Evolutionary conservation across 1,284 basidiomycete genomes (phyloP).

Genomic region (Chalciporus sp.): DNA sequence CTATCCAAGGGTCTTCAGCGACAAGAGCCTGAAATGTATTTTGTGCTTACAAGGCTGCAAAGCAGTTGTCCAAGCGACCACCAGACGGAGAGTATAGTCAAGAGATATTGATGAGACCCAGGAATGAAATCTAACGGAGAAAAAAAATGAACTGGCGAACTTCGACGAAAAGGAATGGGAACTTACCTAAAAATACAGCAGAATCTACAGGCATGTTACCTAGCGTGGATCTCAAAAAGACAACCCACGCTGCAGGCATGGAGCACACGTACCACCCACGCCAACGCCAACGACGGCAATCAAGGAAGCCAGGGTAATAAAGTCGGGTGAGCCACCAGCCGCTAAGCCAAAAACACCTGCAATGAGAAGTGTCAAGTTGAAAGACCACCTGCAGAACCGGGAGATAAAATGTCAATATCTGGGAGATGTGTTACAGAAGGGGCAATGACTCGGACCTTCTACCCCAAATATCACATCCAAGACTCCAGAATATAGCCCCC

Average conservation of each 20-base stretch:
- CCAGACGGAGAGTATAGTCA: constrained; percentile 72
- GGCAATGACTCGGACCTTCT: constrained; percentile 45
- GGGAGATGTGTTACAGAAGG: background rate
- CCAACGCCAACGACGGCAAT: constrained; percentile 48
- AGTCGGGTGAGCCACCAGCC: constrained; percentile 46
- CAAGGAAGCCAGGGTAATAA: constrained; percentile 46
- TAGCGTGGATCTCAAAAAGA: constrained; percentile 12
- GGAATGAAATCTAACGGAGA: constrained; percentile 58
- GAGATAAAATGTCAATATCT: background rate
- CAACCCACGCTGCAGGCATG: background rate
- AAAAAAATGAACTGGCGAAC: background rate
- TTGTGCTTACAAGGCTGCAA: constrained; percentile 54
- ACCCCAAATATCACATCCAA: constrained; percentile 69
- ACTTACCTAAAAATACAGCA: constrained; percentile 60
- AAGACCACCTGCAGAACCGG: constrained; percentile 46
- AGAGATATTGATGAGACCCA: constrained; percentile 65
- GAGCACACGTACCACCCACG: constrained; percentile 43
- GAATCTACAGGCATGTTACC: constrained; percentile 66
- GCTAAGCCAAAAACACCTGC: constrained; percentile 57
- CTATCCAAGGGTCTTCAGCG: constrained; percentile 16
- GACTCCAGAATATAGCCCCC: constrained; percentile 66
- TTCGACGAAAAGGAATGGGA: too few species aligned
- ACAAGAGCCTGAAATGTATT: constrained; percentile 3
- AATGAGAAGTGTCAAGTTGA: constrained; percentile 66
- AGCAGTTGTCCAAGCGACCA: constrained; percentile 71